Conservation (phyloP, 495 filamentous ascomycete species). For the Rusavskia elegans region DNA sequence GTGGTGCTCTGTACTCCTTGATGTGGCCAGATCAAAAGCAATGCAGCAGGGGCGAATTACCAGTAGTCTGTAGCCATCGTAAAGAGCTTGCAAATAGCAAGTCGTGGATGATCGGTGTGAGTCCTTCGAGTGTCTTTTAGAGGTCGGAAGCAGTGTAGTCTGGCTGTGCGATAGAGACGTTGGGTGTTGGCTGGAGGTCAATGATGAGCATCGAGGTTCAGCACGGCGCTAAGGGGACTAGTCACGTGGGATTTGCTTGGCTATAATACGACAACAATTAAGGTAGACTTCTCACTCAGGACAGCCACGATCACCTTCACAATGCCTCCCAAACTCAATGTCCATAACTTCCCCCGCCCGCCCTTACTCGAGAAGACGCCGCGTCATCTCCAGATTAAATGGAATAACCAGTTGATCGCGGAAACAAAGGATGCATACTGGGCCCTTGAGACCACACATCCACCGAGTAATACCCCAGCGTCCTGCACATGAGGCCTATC, state of each 20-base stretch:
- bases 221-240: neutral
- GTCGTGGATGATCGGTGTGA: too few species aligned
- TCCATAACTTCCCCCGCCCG: conserved; percentile 41
- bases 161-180: neutral
- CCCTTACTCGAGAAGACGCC: conserved; percentile 33
- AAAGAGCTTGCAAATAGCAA: conserved; percentile 3
- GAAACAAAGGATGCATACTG: conserved; percentile 39
- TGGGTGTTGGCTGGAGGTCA: neutral
- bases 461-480: conserved; percentile 26
- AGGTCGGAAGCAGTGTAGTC: neutral
- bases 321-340: conserved; percentile 33
- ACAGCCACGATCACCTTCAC: too few species aligned
- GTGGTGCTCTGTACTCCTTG: conserved; percentile 2
- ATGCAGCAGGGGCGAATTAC: conserved; percentile 32
- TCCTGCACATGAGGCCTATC: neutral
- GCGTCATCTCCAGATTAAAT: conserved; percentile 36
- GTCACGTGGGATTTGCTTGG: neutral
- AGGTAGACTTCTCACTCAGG: too few species aligned
- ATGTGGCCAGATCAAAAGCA: conserved; percentile 3
- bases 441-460: conserved; percentile 44
- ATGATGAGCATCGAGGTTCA: neutral
- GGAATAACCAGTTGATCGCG: conserved; percentile 31
- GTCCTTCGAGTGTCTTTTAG: neutral
- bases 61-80: conserved; percentile 51
- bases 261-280: too few species aligned